Conservation (phyloP, 129 eudicot genomes). For the Ambrosia artemisiifolia region DNA sequence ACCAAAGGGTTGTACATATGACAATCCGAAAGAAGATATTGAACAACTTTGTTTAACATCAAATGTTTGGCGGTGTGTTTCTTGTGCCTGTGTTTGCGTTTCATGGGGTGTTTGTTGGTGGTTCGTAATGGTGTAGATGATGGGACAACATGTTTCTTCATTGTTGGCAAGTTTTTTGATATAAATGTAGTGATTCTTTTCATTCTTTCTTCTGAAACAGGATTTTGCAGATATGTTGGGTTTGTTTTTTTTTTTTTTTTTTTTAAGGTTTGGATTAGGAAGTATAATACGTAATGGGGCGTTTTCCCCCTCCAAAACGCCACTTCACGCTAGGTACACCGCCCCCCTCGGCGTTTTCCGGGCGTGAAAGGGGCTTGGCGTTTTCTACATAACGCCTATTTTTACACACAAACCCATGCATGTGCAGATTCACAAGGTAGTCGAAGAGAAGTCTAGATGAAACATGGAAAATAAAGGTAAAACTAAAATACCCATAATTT, state of each 20-base stretch:
- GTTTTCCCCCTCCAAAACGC: no score
- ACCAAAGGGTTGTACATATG: slow-evolving; percentile 30
- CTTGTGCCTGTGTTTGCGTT: slow-evolving; percentile 24
- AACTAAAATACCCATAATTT: no score
- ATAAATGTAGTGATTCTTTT: slow-evolving; percentile 3
- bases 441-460: no score
- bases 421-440: no score
- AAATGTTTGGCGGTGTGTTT: slow-evolving; percentile 11
- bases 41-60: slow-evolving; percentile 14
- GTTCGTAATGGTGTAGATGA: slow-evolving; percentile 12
- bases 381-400: no score
- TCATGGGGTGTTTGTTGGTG: slow-evolving; percentile 26
- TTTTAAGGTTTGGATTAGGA: not conserved
- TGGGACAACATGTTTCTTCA: slow-evolving; percentile 17
- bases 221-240: not conserved
- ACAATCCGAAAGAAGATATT: slow-evolving; percentile 29
- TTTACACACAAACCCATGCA: no score
- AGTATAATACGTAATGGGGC: no score
- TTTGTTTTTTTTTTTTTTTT: no score
- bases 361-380: no score
- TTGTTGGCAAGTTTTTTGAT: slow-evolving; percentile 6
- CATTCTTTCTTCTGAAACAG: not conserved
- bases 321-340: no score
- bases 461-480: no score
- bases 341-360: no score